Evolutionary conservation across 1,284 basidiomycete species (phyloP).

Genomic region (Volvariella surrecta): DNA sequence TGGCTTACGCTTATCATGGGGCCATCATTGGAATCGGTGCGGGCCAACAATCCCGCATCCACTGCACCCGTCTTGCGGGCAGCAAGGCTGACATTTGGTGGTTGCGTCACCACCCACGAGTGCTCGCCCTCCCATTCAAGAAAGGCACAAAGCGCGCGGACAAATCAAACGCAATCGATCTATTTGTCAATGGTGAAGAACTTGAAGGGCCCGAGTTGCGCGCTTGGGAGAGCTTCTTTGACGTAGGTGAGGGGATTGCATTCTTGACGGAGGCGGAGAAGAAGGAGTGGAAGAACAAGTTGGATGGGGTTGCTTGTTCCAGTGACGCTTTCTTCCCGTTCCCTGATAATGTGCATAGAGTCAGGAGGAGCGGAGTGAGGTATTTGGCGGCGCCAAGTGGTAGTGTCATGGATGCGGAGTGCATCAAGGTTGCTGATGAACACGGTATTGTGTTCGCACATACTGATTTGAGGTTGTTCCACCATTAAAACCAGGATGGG

Average conservation of each 20-base stretch:
- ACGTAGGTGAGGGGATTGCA: conserved; percentile 46
- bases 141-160: conserved; percentile 97
- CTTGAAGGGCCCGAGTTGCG: conserved; percentile 83
- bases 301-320: conserved; percentile 86
- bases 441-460: conserved; percentile 84
- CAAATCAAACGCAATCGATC: conserved; percentile 96
- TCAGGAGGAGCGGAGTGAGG: conserved; percentile 82
- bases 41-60: conserved; percentile 97
- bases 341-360: conserved; percentile 95
- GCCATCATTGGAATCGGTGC: conserved; percentile 95
- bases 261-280: conserved; percentile 70
- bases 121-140: conserved; percentile 90
- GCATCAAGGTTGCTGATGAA: conserved; percentile 92
- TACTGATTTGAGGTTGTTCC: conserved; percentile 76
- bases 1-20: conserved; percentile 92
- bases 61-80: conserved; percentile 97
- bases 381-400: conserved; percentile 95
- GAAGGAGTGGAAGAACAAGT: conserved; percentile 59
- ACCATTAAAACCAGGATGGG: conserved; percentile 42
- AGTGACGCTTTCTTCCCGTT: conserved; percentile 99
- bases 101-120: conserved; percentile 94
- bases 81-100: conserved; percentile 99
- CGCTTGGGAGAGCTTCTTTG: conserved; percentile 92
- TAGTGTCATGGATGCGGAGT: conserved; percentile 95
- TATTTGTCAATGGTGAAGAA: conserved; percentile 88